Conservation (phyloP, 2,329 filamentous ascomycete genomes). For the Ceratocystis colombiana region DNA sequence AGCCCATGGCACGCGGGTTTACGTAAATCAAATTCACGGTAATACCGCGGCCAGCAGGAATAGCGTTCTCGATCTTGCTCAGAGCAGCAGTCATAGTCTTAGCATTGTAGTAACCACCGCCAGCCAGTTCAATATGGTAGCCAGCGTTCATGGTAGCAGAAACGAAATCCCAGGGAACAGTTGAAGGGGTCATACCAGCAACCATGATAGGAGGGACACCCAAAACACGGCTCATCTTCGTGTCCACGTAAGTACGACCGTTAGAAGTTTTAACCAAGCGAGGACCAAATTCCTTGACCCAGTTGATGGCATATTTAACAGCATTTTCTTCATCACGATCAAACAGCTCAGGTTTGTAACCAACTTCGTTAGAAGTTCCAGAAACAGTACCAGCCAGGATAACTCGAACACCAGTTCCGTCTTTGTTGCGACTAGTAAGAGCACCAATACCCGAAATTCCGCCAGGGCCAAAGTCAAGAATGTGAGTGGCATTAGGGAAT, state of each 20-base stretch:
- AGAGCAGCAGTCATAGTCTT: conserved; percentile 75
- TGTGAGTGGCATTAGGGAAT: conserved; percentile 83
- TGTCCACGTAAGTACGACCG: conserved; percentile 87
- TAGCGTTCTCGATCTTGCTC: conserved; percentile 71
- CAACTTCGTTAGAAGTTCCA: conserved; percentile 79
- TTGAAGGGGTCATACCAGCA: conserved; percentile 86
- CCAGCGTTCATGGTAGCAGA: conserved; percentile 87
- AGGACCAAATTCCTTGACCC: conserved; percentile 97
- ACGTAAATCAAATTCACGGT: conserved; percentile 87
- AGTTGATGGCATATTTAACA: conserved; percentile 89
- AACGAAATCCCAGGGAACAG: conserved; percentile 84
- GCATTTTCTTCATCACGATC: conserved; percentile 92
- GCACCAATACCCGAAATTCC: conserved; percentile 94
- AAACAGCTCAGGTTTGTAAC: conserved; percentile 96
- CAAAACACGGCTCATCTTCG: conserved; percentile 83
- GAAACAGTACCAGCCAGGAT: conserved; percentile 91
- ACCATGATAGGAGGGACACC: conserved; percentile 82
- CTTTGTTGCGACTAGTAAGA: conserved; percentile 96
- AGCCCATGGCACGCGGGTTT: conserved; percentile 77
- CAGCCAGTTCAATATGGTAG: conserved; percentile 86
- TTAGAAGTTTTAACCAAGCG: conserved; percentile 78
- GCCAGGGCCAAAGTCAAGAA: conserved; percentile 92
- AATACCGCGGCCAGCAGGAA: conserved; percentile 78
- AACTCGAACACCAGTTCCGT: conserved; percentile 92
- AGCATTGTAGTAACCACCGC: conserved; percentile 79